Conservation (phyloP, 73 alveolate genomes). For the Paramecium tetraurelia region DNA sequence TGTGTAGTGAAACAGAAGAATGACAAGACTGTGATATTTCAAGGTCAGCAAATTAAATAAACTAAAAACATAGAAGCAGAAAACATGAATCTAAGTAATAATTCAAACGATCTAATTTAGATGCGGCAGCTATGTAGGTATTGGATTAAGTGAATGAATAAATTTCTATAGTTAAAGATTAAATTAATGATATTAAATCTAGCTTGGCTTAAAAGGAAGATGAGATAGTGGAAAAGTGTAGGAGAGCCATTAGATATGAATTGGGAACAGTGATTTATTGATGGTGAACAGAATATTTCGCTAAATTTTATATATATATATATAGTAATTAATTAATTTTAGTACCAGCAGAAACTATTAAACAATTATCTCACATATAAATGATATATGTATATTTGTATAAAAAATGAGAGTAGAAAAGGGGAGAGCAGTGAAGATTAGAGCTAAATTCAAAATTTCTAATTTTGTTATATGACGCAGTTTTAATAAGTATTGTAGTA, state of each 20-base stretch:
- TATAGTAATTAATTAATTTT: neutral
- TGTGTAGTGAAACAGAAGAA: neutral
- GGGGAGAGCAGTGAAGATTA: no score
- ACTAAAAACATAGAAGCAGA: constrained; percentile 36
- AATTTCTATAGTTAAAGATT: neutral
- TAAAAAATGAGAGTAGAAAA: neutral
- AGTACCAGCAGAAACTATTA: neutral
- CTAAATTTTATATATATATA: neutral
- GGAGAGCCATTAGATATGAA: constrained; percentile 51
- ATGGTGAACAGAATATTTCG: neutral
- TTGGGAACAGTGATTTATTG: neutral
- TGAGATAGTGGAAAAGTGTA: constrained; percentile 37
- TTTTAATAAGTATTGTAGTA: no score
- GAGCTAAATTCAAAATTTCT: no score
- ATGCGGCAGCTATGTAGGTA: constrained; percentile 46
- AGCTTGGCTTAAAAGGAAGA: neutral
- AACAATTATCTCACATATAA: no score
- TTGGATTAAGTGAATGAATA: constrained; percentile 52
- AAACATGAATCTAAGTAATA: constrained; percentile 41
- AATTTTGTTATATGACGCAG: no score
- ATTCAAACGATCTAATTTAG: neutral
- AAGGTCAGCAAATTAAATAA: constrained; percentile 16
- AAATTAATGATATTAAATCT: neutral
- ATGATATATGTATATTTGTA: neutral
- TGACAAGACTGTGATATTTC: constrained; percentile 3